Percentiles rank a stretch among this genome's conserved stretches.
Evolutionary conservation across 805 yeast genomes (phyloP).

Genomic region (Metschnikowia picachoensis): DNA sequence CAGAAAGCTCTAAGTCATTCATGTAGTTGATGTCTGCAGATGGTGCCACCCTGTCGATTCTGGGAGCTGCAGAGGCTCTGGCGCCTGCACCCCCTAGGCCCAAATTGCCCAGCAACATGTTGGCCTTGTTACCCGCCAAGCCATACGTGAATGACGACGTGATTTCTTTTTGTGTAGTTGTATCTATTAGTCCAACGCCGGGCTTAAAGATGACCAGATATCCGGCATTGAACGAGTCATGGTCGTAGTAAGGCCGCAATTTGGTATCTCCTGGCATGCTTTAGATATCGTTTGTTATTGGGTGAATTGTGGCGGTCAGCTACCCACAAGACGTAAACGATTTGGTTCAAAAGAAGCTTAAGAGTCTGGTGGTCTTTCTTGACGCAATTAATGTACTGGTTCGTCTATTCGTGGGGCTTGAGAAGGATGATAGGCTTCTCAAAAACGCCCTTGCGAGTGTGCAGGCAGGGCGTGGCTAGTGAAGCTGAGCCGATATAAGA

Average conservation of each 20-base stretch:
- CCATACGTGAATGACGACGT: conserved; percentile 25
- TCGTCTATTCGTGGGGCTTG: background rate
- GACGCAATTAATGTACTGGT: too few species aligned
- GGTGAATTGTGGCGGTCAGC: background rate
- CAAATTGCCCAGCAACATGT: conserved; percentile 10
- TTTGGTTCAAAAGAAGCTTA: background rate
- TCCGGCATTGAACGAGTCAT: conserved; percentile 63
- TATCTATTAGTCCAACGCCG: conserved; percentile 57
- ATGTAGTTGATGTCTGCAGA: conserved; percentile 39
- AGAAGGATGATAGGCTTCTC: background rate
- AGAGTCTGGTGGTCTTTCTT: too few species aligned
- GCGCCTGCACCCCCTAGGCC: conserved; percentile 8
- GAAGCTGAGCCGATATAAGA: too few species aligned
- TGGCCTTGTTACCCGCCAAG: conserved; percentile 6
- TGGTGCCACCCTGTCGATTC: conserved; percentile 4
- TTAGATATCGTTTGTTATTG: background rate
- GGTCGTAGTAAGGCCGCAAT: conserved; percentile 67
- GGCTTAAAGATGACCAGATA: conserved; percentile 58
- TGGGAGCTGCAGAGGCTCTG: background rate
- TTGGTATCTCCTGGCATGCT: conserved; percentile 20
- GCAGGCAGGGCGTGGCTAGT: background rate
- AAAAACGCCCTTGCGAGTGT: conserved; percentile 3
- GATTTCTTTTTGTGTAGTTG: conserved; percentile 35
- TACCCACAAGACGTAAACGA: background rate
- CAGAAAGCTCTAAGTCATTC: conserved; percentile 60